Conservation (phyloP, 257 asterid genomes). For the Lycium barbarum region DNA sequence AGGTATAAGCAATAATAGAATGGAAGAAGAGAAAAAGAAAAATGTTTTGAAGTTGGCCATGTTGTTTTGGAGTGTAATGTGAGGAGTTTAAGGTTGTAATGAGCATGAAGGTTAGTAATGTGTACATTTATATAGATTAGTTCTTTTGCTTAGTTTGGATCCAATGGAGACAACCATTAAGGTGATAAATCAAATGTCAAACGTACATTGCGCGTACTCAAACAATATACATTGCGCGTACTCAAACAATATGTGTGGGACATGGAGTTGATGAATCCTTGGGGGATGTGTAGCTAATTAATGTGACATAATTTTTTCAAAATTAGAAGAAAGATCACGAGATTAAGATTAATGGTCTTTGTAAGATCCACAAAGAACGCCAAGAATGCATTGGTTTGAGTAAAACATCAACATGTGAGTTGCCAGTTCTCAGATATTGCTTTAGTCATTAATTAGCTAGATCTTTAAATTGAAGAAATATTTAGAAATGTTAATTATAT, state of each 20-base stretch:
- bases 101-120: not conserved
- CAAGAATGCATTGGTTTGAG: slow-evolving; percentile 33
- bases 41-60: slow-evolving; percentile 6
- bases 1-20: slow-evolving; percentile 4
- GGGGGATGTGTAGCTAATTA: slow-evolving; percentile 24
- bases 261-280: slow-evolving; percentile 2
- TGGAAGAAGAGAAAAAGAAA: slow-evolving; percentile 22
- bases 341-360: not conserved
- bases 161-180: not conserved
- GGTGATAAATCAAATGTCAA: not conserved
- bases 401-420: slow-evolving; percentile 40
- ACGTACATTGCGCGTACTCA: slow-evolving; percentile 21
- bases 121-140: not conserved
- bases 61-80: slow-evolving; percentile 31
- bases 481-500: not conserved
- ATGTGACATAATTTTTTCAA: not conserved
- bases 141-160: not conserved
- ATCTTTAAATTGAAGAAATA: not conserved
- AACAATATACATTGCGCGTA: slow-evolving; percentile 18
- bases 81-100: slow-evolving; percentile 11
- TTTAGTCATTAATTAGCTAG: slow-evolving; percentile 1
- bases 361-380: slow-evolving; percentile 45
- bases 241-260: not conserved
- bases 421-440: slow-evolving; percentile 19
- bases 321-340: not conserved